Evolutionary conservation across 2,329 filamentous ascomycete species (phyloP).

Genomic region (Colletotrichum chlorophyti): DNA sequence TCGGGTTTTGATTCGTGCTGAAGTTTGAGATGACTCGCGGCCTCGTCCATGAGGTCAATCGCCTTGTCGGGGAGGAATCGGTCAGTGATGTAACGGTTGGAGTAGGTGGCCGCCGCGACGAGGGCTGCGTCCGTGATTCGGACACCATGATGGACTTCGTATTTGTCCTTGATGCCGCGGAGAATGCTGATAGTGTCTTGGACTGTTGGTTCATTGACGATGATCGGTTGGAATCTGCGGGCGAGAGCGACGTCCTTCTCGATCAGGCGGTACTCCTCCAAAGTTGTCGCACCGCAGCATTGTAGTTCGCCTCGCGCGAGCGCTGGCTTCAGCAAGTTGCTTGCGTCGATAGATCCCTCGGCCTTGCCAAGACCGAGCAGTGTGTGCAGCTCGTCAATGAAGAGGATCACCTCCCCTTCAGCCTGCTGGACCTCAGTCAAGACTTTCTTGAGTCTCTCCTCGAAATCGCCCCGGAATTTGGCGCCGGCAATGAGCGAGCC

Average conservation of each 20-base stretch:
- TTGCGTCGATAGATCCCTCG: constrained; percentile 95
- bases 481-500: constrained; percentile 94
- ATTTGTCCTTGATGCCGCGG: constrained; percentile 95
- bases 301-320: constrained; percentile 92
- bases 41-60: constrained; percentile 96
- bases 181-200: constrained; percentile 95
- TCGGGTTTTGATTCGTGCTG: constrained; percentile 98
- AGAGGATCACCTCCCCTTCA: constrained; percentile 88
- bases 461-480: constrained; percentile 95
- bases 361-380: constrained; percentile 92
- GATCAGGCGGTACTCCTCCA: constrained; percentile 90
- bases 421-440: constrained; percentile 90
- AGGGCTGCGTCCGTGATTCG: constrained; percentile 91
- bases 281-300: constrained; percentile 92
- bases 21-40: constrained; percentile 85
- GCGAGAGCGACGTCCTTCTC: constrained; percentile 96
- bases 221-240: constrained; percentile 90
- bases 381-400: constrained; percentile 94
- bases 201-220: constrained; percentile 90
- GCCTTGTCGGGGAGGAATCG: constrained; percentile 96
- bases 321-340: constrained; percentile 91
- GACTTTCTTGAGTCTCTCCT: constrained; percentile 90
- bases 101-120: constrained; percentile 89
- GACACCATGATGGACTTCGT: constrained; percentile 96
- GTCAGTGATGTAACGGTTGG: constrained; percentile 96